Evolutionary conservation across 257 asterid genomes (phyloP), one percentile per base, ranked within the genome.

Genomic region (Nicotiana noctiflora): DNA sequence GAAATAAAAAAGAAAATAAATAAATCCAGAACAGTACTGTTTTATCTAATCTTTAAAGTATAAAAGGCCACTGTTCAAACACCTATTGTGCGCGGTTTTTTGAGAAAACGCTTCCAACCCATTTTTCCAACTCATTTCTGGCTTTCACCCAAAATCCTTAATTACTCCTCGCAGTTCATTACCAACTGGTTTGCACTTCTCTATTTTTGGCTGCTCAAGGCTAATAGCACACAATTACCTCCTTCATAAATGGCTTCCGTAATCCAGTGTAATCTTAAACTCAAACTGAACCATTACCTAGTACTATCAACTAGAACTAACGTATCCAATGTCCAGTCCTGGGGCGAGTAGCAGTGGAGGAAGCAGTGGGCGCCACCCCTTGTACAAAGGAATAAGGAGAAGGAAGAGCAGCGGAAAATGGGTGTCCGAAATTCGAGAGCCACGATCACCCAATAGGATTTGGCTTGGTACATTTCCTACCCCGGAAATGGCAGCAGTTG

Each of bases 371-470:
- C 81, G 88, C 13, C 89, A 75, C 82, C 85, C 88, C 0, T 11
- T 53, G 9, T 93, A 81, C 88, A 91, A 91, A 2, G 97, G 98
- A 0, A 92, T 91, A 13, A 75, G 98, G 40, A 84, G 84, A 23
- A 84, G 97, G 21, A 90, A 87, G 83, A 83, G 86, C 79, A 88
- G 84, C 51, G 86, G 86, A 0, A 90, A 90, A 77, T 90, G 94
- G 94, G 94, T 90, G 7, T 90, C 94, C 8, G 94, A 90, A 81
- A 90, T 90, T 74, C 91, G 94, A n/a, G 90, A 90, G 82, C 94
- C 92, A 1, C 80, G 65, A 14, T 88, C 92, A 1, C 92, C 92
- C 0, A 90, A 90, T 29, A 52, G 94, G 57, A 90, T 90, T 46
- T 90, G 94, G 94, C 90, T 90, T 0, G 94, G 94, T 9, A 82